Evolutionary conservation across 352 stramenopile genomes (phyloP).

Genomic region (Pythium dissimile): DNA sequence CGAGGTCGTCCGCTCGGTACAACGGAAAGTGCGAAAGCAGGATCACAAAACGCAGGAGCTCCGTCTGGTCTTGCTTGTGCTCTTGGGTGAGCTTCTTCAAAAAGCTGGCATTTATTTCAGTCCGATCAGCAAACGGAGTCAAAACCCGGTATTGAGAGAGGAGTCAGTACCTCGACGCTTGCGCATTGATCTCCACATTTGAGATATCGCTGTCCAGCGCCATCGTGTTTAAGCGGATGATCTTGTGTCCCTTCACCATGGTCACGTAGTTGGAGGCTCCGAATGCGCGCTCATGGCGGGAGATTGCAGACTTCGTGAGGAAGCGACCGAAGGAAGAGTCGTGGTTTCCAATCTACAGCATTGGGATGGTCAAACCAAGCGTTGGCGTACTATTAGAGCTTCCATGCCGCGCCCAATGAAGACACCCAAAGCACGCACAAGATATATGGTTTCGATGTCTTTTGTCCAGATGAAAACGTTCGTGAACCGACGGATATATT

Average conservation of each 20-base stretch:
- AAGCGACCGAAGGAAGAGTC: slow-evolving; percentile 64
- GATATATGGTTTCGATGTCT: slow-evolving; percentile 46
- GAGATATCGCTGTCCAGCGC: slow-evolving; percentile 59
- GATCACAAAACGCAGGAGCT: slow-evolving; percentile 40
- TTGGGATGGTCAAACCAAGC: no score
- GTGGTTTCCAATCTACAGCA: slow-evolving; percentile 62
- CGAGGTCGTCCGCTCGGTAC: slow-evolving; percentile 49
- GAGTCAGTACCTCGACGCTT: slow-evolving; percentile 41
- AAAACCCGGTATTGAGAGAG: background rate
- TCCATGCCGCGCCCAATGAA: no score
- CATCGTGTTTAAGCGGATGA: slow-evolving; percentile 79
- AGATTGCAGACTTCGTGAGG: slow-evolving; percentile 35
- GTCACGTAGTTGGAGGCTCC: slow-evolving; percentile 49
- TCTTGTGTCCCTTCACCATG: slow-evolving; percentile 43
- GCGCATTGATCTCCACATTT: slow-evolving; percentile 38
- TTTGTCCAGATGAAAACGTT: slow-evolving; percentile 32
- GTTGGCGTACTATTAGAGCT: no score
- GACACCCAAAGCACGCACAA: slow-evolving; percentile 25
- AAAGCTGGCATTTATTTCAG: slow-evolving; percentile 41
- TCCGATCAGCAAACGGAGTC: background rate
- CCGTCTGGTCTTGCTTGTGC: slow-evolving; percentile 12
- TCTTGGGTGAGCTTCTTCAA: slow-evolving; percentile 38
- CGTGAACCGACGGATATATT: slow-evolving; percentile 57
- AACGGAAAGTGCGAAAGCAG: slow-evolving; percentile 66
- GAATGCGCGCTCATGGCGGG: slow-evolving; percentile 60